phyloP scores from a whole-genome alignment of 1,139 yeast species.

The Blastobotrys illinoisensis region DNA sequence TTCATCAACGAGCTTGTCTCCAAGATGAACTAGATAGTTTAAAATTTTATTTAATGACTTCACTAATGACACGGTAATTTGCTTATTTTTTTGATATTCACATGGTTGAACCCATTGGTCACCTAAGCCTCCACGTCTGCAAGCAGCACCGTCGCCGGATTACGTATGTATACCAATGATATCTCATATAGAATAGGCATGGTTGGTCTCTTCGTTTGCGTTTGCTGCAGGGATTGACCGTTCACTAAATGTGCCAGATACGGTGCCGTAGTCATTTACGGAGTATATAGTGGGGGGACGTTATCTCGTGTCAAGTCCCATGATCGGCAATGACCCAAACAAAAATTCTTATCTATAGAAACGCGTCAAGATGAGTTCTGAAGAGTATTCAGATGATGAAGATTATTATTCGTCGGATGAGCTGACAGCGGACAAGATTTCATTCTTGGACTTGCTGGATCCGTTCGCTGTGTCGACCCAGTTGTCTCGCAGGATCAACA shows the following conservation, averaged over 20 bases:
- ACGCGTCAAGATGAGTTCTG: neutral
- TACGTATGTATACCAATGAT: too few relatives aligned
- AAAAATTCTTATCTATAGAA: neutral
- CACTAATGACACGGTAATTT: neutral
- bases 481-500: conserved; percentile 25
- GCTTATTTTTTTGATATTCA: too few relatives aligned
- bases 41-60: neutral
- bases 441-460: conserved; percentile 32
- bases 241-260: too few relatives aligned
- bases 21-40: conserved; percentile 33
- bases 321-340: neutral
- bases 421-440: conserved; percentile 23
- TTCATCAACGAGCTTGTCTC: conserved; percentile 94
- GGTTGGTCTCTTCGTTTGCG: too few relatives aligned
- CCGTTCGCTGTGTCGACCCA: conserved; percentile 31
- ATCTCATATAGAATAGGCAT: too few relatives aligned
- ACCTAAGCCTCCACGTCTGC: too few relatives aligned
- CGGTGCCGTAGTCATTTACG: too few relatives aligned
- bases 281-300: neutral
- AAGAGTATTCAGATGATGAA: neutral
- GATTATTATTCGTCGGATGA: neutral
- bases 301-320: neutral
- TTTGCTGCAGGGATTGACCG: too few relatives aligned
- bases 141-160: too few relatives aligned
- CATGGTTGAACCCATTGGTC: too few relatives aligned